Evolutionary conservation across 2,329 filamentous ascomycete species (phyloP).

Genomic region (Coniochaeta sp.): DNA sequence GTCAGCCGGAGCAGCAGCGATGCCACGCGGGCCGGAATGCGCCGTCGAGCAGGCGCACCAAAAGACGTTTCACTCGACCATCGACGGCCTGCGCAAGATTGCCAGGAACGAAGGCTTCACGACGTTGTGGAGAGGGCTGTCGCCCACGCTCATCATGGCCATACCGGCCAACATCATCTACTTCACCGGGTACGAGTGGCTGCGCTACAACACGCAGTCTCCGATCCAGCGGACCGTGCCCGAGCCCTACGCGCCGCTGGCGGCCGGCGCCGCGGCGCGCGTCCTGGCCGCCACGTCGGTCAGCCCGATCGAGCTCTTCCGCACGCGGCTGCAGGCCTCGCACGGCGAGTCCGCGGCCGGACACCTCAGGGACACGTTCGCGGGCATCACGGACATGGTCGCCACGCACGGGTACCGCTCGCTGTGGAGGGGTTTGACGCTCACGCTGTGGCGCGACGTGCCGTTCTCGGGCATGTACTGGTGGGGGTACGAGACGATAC

Average conservation of each 20-base stretch:
- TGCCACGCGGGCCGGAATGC: too few relatives aligned
- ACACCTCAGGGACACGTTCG: slow-evolving; percentile 73
- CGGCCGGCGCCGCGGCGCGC: slow-evolving; percentile 72
- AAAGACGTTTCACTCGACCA: slow-evolving; percentile 78
- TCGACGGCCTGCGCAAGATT: slow-evolving; percentile 91
- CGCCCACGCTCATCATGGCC: slow-evolving; percentile 90
- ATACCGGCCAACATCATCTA: slow-evolving; percentile 97
- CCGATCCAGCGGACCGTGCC: slow-evolving; percentile 58
- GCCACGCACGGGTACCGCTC: slow-evolving; percentile 67
- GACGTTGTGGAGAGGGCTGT: slow-evolving; percentile 87
- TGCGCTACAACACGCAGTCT: slow-evolving; percentile 66
- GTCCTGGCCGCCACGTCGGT: slow-evolving; percentile 76
- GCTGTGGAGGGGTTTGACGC: slow-evolving; percentile 80
- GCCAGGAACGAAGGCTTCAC: slow-evolving; percentile 82
- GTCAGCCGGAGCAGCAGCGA: slow-evolving; percentile 38
- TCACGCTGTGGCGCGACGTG: slow-evolving; percentile 95
- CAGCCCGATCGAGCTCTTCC: slow-evolving; percentile 87
- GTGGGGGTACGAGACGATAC: slow-evolving; percentile 90
- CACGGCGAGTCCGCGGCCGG: slow-evolving; percentile 49
- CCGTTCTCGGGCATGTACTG: slow-evolving; percentile 97
- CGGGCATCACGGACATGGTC: slow-evolving; percentile 74
- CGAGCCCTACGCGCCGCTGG: slow-evolving; percentile 70
- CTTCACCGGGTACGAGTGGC: slow-evolving; percentile 95
- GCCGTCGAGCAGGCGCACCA: slow-evolving; percentile 82
- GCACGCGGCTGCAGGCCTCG: slow-evolving; percentile 84